A percentile compares a stretch with the other conserved stretches of the same genome.
These are phyloP conservation scores for Xylaria sp. DNA, from an alignment of 2,329 filamentous ascomycete species.

Conservation along the genomic window DNA sequence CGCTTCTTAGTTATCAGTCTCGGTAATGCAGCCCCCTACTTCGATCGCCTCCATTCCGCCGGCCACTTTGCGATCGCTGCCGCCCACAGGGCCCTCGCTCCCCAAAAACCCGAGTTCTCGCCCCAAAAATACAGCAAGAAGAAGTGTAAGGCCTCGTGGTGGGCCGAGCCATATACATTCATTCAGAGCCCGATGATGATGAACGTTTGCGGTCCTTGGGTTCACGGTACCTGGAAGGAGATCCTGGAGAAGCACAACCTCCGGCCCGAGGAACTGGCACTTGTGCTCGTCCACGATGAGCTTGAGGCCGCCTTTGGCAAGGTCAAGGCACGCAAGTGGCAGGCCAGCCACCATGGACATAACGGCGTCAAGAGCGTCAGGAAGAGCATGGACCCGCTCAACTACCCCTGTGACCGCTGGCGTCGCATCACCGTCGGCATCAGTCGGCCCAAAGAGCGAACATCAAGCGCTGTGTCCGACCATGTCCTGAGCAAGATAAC, in stretches of 20 bases:
- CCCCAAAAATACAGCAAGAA: slow-evolving; percentile 61
- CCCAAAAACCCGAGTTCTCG: slow-evolving; percentile 62
- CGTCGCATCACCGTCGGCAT: slow-evolving; percentile 84
- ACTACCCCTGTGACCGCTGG: slow-evolving; percentile 58
- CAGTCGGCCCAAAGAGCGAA: slow-evolving; percentile 79
- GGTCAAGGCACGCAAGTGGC: slow-evolving; percentile 72
- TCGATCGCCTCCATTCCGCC: slow-evolving; percentile 84
- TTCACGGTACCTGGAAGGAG: slow-evolving; percentile 73
- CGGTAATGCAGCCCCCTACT: slow-evolving; percentile 83
- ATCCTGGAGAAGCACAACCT: slow-evolving; percentile 56
- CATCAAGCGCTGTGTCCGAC: slow-evolving; percentile 73
- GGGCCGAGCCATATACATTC: slow-evolving; percentile 68
- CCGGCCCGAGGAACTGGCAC: slow-evolving; percentile 51
- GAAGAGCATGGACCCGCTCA: slow-evolving; percentile 57
- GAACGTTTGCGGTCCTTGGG: slow-evolving; percentile 83
- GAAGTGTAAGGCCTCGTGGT: slow-evolving; percentile 59
- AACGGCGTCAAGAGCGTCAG: slow-evolving; percentile 79
- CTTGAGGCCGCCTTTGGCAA: slow-evolving; percentile 78
- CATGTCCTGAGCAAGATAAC: slow-evolving; percentile 82
- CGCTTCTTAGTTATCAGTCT: slow-evolving; percentile 85
- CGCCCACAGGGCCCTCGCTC: slow-evolving; percentile 62
- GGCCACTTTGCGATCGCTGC: slow-evolving; percentile 81
- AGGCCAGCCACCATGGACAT: slow-evolving; percentile 74
- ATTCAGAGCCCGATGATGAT: slow-evolving; percentile 82
- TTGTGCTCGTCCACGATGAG: slow-evolving; percentile 91